phyloP scores from a whole-genome alignment of 2,329 filamentous ascomycete species.

The Cadophora luteo-olivacea region DNA sequence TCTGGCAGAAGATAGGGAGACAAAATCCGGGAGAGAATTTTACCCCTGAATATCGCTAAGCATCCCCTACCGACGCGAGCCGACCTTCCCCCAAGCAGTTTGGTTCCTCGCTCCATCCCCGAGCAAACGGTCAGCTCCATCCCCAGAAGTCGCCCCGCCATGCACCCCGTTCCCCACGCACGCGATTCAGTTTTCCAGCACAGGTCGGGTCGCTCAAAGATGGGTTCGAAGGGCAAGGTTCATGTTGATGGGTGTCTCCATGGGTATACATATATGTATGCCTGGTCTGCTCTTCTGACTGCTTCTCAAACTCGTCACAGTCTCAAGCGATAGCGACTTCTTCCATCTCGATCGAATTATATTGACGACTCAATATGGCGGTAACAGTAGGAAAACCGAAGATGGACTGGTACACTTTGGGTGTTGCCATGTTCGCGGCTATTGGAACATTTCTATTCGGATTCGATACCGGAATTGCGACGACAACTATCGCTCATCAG shows the following conservation, averaged over 20 bases:
- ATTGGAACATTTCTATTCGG: conserved; percentile 66
- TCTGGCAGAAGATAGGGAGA: neutral
- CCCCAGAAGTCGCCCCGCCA: conserved; percentile 4
- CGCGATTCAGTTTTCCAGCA: neutral
- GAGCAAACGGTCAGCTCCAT: conserved; percentile 1
- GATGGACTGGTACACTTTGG: conserved; percentile 40
- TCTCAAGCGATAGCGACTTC: neutral
- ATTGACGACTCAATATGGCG: neutral
- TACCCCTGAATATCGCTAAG: conserved; percentile 9
- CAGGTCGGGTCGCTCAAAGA: conserved; percentile 2
- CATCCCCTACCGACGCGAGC: conserved; percentile 1
- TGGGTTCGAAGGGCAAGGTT: neutral
- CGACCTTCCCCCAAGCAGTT: conserved; percentile 2
- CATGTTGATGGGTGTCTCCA: neutral
- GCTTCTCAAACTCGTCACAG: neutral
- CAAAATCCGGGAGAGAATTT: neutral
- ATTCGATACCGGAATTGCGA: conserved; percentile 66
- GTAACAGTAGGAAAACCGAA: neutral
- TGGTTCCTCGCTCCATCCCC: neutral
- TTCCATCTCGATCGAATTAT: neutral
- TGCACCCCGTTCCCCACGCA: conserved; percentile 8
- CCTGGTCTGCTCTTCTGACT: neutral
- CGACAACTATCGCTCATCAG: conserved; percentile 65
- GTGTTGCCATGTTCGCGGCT: conserved; percentile 61
- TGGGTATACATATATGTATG: conserved; percentile 1